Percentiles rank a stretch among this genome's conserved stretches.
phyloP scores from a whole-genome alignment of 2,329 filamentous ascomycete genomes.

The Ceratocystis lukuohia region DNA sequence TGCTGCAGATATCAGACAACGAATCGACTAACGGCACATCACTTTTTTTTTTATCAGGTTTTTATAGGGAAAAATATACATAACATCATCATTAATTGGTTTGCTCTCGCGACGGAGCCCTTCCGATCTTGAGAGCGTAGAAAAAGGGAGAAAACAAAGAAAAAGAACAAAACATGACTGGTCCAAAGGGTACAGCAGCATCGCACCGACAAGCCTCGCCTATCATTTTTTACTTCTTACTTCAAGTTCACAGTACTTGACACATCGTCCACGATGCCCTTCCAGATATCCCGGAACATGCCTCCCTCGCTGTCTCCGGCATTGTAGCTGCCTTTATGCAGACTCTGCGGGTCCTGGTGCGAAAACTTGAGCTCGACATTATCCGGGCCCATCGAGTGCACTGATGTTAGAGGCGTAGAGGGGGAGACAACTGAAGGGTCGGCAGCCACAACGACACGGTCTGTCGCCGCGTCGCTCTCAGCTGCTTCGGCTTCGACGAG shows the following conservation, averaged over 20 bases:
- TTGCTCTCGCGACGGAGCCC: constrained; percentile 1
- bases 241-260: constrained; percentile 20
- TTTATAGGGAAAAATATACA: not conserved
- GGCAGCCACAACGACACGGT: constrained; percentile 43
- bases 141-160: not conserved
- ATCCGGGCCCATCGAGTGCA: constrained; percentile 46
- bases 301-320: constrained; percentile 25
- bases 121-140: constrained; percentile 10
- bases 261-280: constrained; percentile 41
- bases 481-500: constrained; percentile 30
- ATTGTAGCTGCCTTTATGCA: constrained; percentile 24
- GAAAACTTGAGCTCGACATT: constrained; percentile 42
- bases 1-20: not conserved
- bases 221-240: not conserved
- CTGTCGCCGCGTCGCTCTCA: constrained; percentile 26
- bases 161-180: not conserved
- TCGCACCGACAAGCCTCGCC: too few species aligned
- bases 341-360: constrained; percentile 26
- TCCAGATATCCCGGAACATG: constrained; percentile 43
- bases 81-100: constrained; percentile 8
- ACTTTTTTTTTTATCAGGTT: not conserved
- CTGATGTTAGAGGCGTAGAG: constrained; percentile 39
- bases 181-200: not conserved
- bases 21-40: not conserved
- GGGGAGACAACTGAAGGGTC: constrained; percentile 41